Percentiles rank a stretch among this genome's conserved stretches.
Evolutionary conservation across 352 stramenopile genomes (phyloP).

Genomic region (Pythium sukuiense): DNA sequence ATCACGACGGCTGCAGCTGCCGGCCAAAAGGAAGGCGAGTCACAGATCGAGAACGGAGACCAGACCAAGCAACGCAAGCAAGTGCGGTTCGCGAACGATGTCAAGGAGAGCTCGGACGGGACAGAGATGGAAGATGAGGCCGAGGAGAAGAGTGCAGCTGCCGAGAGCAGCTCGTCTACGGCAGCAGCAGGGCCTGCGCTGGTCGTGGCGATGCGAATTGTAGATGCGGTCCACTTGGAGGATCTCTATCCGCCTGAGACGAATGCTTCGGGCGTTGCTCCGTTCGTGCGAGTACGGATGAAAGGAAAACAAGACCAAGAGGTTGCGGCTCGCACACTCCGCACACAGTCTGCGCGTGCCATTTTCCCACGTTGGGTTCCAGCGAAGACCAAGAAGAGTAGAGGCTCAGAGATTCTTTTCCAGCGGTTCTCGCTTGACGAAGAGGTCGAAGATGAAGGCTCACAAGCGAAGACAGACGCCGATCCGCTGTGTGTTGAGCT

Average conservation of each 20-base stretch:
- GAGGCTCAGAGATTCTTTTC: constrained; percentile 17
- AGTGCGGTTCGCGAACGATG: constrained; percentile 55
- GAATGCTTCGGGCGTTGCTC: constrained; percentile 12
- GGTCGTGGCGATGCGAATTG: constrained; percentile 19
- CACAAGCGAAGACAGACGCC: neutral
- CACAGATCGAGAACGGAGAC: constrained; percentile 2
- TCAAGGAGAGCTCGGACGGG: constrained; percentile 11
- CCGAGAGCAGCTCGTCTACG: neutral
- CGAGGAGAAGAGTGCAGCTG: neutral
- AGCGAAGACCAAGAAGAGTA: constrained; percentile 34
- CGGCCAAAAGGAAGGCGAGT: neutral
- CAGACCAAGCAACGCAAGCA: constrained; percentile 49
- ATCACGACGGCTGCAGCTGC: neutral
- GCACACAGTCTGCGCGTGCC: constrained; percentile 32
- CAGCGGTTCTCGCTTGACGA: constrained; percentile 18
- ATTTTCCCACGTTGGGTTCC: constrained; percentile 72
- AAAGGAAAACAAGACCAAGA: constrained; percentile 4
- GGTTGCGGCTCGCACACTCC: constrained; percentile 9
- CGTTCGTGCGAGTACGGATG: constrained; percentile 24
- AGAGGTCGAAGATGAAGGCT: neutral
- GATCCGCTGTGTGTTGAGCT: constrained; percentile 27
- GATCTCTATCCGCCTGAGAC: constrained; percentile 27
- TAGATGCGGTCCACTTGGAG: constrained; percentile 27
- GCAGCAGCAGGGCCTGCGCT: neutral
- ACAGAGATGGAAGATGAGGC: neutral